A percentile compares a stretch with the other conserved stretches of the same genome.
These are phyloP conservation scores for Exophiala mesophila DNA, from an alignment of 2,329 filamentous ascomycete species.

Conservation along the genomic window DNA sequence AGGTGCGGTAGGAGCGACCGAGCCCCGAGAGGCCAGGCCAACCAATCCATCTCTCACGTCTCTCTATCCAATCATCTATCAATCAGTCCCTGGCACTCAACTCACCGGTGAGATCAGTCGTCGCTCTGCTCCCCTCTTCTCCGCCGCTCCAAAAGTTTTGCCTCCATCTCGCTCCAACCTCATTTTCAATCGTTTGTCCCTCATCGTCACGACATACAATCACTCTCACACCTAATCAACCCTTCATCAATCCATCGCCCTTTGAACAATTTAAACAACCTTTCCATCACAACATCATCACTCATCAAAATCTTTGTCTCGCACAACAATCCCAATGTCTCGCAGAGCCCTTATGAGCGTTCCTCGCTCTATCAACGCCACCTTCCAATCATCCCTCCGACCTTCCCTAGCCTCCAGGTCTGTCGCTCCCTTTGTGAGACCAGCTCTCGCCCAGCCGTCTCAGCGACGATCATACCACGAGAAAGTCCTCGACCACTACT, in stretches of 20 bases:
- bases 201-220: not conserved
- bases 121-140: not conserved
- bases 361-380: slow-evolving; percentile 49
- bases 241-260: not conserved
- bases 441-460: slow-evolving; percentile 34
- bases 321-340: slow-evolving; percentile 47
- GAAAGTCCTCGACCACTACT: slow-evolving; percentile 80
- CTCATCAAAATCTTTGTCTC: too few species aligned
- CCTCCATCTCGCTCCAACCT: not conserved
- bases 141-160: not conserved
- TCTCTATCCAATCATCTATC: too few species aligned
- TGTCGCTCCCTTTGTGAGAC: slow-evolving; percentile 41
- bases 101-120: not conserved
- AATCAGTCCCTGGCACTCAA: too few species aligned
- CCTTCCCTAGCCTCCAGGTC: slow-evolving; percentile 41
- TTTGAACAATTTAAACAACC: not conserved
- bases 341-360: slow-evolving; percentile 51
- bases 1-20: too few species aligned
- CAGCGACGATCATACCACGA: slow-evolving; percentile 55
- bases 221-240: not conserved
- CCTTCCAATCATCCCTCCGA: slow-evolving; percentile 46
- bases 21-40: too few species aligned
- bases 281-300: too few species aligned
- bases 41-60: too few species aligned
- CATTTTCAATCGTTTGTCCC: not conserved